Percentiles rank a stretch among this genome's conserved stretches.
Evolutionary conservation across 2,329 filamentous ascomycete species (phyloP).

Genomic region (Corniculantispora saksenae): DNA sequence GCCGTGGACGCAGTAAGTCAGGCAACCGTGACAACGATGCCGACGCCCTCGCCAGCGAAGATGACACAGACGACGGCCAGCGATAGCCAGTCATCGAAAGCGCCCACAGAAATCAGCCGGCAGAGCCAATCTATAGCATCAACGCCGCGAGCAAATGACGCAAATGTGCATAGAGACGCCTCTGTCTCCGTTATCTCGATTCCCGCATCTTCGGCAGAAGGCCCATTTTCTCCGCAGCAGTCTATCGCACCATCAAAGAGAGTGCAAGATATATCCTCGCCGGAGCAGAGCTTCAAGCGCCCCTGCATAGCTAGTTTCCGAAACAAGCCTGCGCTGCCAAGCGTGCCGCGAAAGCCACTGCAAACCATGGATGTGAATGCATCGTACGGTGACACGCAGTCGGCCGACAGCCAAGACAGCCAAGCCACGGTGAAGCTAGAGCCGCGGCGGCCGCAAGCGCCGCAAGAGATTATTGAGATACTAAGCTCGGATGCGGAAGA

Average conservation of each 20-base stretch:
- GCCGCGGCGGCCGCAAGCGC: too few species aligned
- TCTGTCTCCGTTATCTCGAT: slow-evolving; percentile 5
- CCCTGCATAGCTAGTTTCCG: background rate
- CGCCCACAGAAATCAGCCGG: background rate
- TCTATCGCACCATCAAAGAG: background rate
- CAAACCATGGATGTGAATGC: background rate
- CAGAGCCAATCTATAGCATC: background rate
- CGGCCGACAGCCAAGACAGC: background rate
- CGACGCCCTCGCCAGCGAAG: slow-evolving; percentile 35
- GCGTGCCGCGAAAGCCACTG: background rate
- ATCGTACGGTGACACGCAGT: slow-evolving; percentile 3
- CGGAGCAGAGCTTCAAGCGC: background rate
- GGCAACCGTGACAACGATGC: slow-evolving; percentile 41
- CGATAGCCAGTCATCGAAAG: background rate
- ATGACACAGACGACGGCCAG: slow-evolving; percentile 25
- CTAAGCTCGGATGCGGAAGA: slow-evolving; percentile 10
- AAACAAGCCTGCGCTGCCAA: background rate
- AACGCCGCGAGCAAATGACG: background rate
- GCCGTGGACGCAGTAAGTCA: slow-evolving; percentile 48
- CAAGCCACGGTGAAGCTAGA: background rate
- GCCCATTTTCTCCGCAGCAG: too few species aligned
- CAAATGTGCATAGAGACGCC: too few species aligned
- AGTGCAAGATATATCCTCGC: background rate
- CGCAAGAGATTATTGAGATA: slow-evolving; percentile 1
- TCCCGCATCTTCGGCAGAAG: background rate